Percentiles rank a stretch among this genome's conserved stretches.
Evolutionary conservation across 495 filamentous ascomycete genomes (phyloP).

Genomic region (Aspergillus asperescens): DNA sequence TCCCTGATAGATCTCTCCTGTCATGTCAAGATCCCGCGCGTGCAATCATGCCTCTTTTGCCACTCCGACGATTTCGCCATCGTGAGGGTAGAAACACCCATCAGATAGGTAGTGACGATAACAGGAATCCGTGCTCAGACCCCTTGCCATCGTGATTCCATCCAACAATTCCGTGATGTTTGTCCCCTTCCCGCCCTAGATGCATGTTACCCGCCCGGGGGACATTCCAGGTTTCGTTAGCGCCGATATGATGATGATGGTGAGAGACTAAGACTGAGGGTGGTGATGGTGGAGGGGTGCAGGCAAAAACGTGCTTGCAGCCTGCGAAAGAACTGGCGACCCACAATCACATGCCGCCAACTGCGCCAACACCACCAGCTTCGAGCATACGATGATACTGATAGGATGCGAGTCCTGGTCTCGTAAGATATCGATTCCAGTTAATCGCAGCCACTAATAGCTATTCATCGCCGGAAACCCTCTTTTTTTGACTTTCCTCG

Average conservation of each 20-base stretch:
- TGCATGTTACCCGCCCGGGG: conserved; percentile 11
- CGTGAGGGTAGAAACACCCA: not conserved
- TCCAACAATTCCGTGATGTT: conserved; percentile 6
- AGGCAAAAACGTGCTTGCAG: conserved; percentile 7
- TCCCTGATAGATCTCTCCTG: conserved; percentile 5
- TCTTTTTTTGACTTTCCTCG: conserved; percentile 11
- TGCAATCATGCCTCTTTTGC: conserved; percentile 5
- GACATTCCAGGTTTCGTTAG: conserved; percentile 2
- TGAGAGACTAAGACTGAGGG: too few species aligned
- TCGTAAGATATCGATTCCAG: conserved; percentile 3
- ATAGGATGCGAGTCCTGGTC: conserved; percentile 4
- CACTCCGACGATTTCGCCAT: conserved; percentile 13
- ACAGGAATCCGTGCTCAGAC: conserved; percentile 3
- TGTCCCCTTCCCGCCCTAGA: conserved; percentile 14
- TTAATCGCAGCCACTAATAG: not conserved
- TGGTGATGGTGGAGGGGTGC: conserved; percentile 1
- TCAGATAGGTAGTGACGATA: conserved; percentile 8
- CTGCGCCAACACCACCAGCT: conserved; percentile 4
- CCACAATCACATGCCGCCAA: conserved; percentile 22
- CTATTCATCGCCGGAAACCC: conserved; percentile 3
- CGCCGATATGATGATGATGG: not conserved
- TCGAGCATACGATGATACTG: not conserved
- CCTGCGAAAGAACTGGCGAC: conserved; percentile 7
- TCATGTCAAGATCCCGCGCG: not conserved
- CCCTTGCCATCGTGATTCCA: not conserved